Conservation (phyloP, 306 rosid genomes). For the Trifolium subterraneum region DNA sequence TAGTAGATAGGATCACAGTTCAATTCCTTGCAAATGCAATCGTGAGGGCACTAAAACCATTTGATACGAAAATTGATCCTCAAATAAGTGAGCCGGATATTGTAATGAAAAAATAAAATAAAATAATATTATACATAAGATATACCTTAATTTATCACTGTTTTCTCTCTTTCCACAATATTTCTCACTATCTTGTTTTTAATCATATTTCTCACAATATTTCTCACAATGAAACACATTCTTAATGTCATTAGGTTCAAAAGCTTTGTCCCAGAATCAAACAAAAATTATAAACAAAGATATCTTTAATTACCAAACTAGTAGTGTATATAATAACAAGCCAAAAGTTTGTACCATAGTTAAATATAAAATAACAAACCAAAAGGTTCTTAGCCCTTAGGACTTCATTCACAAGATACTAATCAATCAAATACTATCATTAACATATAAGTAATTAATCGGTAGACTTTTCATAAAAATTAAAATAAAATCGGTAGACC, state of each 20-base stretch:
- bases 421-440: constrained; percentile 1
- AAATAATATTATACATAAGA: too few species aligned
- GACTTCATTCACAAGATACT: constrained; percentile 8
- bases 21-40: too few species aligned
- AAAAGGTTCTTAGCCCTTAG: background rate
- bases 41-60: too few species aligned
- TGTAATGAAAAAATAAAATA: too few species aligned
- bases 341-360: background rate
- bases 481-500: constrained; percentile 30
- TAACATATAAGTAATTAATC: constrained; percentile 28
- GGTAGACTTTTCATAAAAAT: constrained; percentile 7
- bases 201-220: too few species aligned
- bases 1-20: too few species aligned
- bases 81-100: too few species aligned
- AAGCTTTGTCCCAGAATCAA: background rate
- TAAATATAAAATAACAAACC: background rate
- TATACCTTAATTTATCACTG: too few species aligned
- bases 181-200: too few species aligned
- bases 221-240: background rate
- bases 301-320: too few species aligned
- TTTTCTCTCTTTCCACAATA: too few species aligned
- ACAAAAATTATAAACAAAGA: background rate
- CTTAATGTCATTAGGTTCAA: background rate
- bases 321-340: background rate
- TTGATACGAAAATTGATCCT: too few species aligned